Conservation (phyloP, 495 filamentous ascomycete genomes). For the Mycothermus thermophilus region DNA sequence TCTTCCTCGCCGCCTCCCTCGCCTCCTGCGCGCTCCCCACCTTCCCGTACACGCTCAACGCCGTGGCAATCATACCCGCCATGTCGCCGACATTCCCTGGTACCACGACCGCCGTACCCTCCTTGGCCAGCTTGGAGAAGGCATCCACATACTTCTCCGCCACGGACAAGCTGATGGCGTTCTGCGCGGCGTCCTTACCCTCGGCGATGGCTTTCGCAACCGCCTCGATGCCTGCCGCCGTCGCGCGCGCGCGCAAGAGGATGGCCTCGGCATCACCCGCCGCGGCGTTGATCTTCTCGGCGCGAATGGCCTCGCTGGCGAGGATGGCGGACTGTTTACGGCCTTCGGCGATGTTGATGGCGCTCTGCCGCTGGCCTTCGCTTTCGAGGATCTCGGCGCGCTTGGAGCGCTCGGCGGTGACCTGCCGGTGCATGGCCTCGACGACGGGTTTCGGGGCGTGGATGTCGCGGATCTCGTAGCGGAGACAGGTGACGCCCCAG, state of each 20-base stretch:
- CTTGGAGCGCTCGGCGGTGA: constrained; percentile 92
- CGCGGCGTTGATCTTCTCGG: constrained; percentile 85
- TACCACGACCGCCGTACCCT: constrained; percentile 87
- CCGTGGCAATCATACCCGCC: constrained; percentile 90
- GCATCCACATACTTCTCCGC: constrained; percentile 98
- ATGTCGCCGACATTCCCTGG: constrained; percentile 97
- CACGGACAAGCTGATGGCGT: constrained; percentile 70
- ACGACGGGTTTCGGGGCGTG: constrained; percentile 89
- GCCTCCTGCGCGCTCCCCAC: constrained; percentile 78
- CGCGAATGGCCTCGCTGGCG: constrained; percentile 79
- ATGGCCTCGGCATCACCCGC: constrained; percentile 90
- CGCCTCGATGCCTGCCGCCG: constrained; percentile 73
- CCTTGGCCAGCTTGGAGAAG: constrained; percentile 78
- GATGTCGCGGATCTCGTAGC: constrained; percentile 97
- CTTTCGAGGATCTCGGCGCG: constrained; percentile 93
- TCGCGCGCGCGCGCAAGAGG: constrained; percentile 68
- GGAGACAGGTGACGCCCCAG: constrained; percentile 90
- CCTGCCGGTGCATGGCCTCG: constrained; percentile 93
- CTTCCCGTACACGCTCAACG: constrained; percentile 90
- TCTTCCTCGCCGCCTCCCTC: constrained; percentile 45
- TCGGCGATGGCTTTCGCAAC: constrained; percentile 59
- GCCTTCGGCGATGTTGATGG: constrained; percentile 97
- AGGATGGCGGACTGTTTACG: constrained; percentile 91
- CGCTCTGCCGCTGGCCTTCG: constrained; percentile 87
- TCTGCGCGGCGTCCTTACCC: constrained; percentile 60